Conservation (phyloP, 805 yeast species). For the Nakazawaea ernobii region DNA sequence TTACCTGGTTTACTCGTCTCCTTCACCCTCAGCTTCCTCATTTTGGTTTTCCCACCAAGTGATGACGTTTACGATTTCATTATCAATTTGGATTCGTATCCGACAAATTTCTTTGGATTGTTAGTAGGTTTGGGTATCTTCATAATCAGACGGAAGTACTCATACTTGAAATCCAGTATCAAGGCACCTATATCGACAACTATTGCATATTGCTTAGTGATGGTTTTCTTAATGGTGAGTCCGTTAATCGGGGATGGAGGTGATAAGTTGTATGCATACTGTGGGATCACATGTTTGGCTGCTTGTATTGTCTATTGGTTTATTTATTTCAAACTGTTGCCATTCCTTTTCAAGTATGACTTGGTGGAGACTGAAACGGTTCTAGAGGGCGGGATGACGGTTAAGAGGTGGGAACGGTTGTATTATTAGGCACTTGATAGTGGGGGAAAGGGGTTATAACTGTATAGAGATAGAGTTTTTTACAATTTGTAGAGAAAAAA, state of each 20-base stretch:
- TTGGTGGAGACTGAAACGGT: constrained; percentile 34
- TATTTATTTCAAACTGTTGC: constrained; percentile 42
- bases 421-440: constrained; percentile 1
- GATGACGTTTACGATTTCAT: constrained; percentile 37
- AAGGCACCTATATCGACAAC: constrained; percentile 43
- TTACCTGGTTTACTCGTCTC: constrained; percentile 39
- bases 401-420: constrained; percentile 49
- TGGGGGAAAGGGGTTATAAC: too few relatives aligned
- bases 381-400: constrained; percentile 51
- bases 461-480: background rate
- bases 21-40: constrained; percentile 24
- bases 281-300: constrained; percentile 35
- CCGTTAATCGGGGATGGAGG: constrained; percentile 45
- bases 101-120: constrained; percentile 29
- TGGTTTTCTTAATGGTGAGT: constrained; percentile 40
- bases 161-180: constrained; percentile 42
- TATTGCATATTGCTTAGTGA: constrained; percentile 30
- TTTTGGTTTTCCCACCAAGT: constrained; percentile 28
- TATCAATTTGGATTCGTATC: constrained; percentile 36
- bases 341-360: constrained; percentile 39
- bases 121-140: constrained; percentile 33
- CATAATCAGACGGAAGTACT: constrained; percentile 34
- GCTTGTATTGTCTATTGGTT: constrained; percentile 50
- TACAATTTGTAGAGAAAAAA: background rate
- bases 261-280: constrained; percentile 43